These are phyloP conservation scores for Xylariaceae sp. DNA, from an alignment of 2,329 filamentous ascomycete genomes.

Conservation along the genomic window DNA sequence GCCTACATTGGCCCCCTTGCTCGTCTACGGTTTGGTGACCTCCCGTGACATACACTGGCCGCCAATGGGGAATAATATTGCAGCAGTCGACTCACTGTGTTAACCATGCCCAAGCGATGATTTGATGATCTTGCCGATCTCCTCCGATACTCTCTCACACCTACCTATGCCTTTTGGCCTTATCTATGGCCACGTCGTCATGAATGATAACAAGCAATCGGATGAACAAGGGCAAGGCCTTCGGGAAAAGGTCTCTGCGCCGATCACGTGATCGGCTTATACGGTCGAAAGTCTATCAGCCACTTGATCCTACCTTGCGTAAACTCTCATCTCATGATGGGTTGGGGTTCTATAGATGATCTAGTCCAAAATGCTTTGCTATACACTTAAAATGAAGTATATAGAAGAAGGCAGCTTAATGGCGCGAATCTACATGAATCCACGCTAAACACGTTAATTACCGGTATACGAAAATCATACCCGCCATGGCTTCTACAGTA, in stretches of 20 bases:
- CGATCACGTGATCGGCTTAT: conserved; percentile 28
- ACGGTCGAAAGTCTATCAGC: conserved; percentile 11
- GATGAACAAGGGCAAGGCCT: neutral
- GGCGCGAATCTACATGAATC: conserved; percentile 5
- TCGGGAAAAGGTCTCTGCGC: conserved; percentile 4
- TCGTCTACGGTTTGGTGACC: neutral
- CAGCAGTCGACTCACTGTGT: neutral
- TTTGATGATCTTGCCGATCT: neutral
- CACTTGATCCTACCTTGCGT: neutral
- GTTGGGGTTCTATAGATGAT: too few species aligned
- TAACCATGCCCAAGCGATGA: neutral
- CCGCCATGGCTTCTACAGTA: conserved; percentile 25
- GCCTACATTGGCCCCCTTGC: neutral
- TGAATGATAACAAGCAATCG: neutral
- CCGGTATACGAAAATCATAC: conserved; percentile 9
- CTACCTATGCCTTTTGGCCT: neutral
- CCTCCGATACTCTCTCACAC: neutral
- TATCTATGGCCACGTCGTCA: neutral
- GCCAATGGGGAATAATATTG: neutral
- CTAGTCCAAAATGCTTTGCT: conserved; percentile 1
- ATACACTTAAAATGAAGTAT: conserved; percentile 20
- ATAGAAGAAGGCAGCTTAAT: conserved; percentile 21
- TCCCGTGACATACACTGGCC: neutral
- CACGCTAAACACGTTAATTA: neutral
- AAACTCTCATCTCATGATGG: conserved; percentile 5